phyloP scores from a whole-genome alignment of 2,329 filamentous ascomycete genomes.

The Colletotrichum noveboracense region DNA sequence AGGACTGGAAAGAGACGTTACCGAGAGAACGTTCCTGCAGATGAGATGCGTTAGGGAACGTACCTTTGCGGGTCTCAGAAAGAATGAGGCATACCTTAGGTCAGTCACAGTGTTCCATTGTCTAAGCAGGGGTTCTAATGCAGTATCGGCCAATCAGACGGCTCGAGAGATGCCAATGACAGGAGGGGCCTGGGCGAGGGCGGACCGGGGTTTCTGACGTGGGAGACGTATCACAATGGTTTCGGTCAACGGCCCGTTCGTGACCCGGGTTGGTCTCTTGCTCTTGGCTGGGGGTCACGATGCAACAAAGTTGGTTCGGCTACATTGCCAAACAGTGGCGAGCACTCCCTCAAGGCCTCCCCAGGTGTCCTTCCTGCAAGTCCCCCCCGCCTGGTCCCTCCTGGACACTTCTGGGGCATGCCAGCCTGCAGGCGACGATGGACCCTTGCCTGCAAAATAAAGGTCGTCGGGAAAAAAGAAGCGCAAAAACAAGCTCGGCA shows the following conservation, averaged over 20 bases:
- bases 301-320: constrained; percentile 17
- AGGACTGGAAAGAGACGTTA: constrained; percentile 11
- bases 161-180: not conserved
- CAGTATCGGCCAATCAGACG: not conserved
- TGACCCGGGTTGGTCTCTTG: constrained; percentile 14
- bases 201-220: constrained; percentile 21
- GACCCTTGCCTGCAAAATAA: constrained; percentile 2
- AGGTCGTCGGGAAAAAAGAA: constrained; percentile 17
- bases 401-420: not conserved
- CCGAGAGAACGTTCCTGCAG: constrained; percentile 20
- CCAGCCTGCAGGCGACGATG: not conserved
- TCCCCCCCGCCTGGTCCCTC: not conserved
- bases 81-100: not conserved
- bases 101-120: too few species aligned
- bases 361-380: not conserved
- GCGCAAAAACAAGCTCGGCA: constrained; percentile 23
- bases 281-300: constrained; percentile 1
- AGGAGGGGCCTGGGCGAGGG: constrained; percentile 2
- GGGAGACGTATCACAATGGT: constrained; percentile 22
- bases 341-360: not conserved
- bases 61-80: not conserved
- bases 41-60: not conserved
- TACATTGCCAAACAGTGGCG: constrained; percentile 17
- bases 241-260: constrained; percentile 23
- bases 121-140: not conserved